Evolutionary conservation across 1,139 yeast species (phyloP).

Genomic region (Pichia cactophila): DNA sequence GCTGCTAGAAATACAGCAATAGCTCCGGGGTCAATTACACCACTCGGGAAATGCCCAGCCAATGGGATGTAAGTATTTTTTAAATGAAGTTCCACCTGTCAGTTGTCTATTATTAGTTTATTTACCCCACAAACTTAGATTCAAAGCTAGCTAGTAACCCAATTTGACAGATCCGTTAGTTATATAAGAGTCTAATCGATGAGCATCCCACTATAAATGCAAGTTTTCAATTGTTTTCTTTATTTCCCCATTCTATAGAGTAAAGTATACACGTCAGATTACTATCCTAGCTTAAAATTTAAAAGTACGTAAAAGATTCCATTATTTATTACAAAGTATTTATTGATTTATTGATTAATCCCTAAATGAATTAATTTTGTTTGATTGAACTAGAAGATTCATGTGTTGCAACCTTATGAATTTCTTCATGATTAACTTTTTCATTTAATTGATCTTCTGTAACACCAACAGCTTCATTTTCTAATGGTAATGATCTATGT

Average conservation of each 20-base stretch:
- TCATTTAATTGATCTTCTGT: conserved; percentile 15
- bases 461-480: conserved; percentile 14
- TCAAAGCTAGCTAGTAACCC: no score
- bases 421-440: conserved; percentile 13
- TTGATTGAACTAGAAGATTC: not conserved
- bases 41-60: no score
- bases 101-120: no score
- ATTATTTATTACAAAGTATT: not conserved
- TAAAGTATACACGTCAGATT: not conserved
- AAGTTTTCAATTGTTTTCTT: no score
- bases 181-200: no score
- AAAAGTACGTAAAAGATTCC: not conserved
- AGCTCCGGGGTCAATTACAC: not conserved
- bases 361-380: not conserved
- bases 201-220: no score
- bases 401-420: conserved; percentile 5
- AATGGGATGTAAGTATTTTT: no score
- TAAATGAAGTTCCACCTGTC: no score
- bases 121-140: no score
- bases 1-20: not conserved
- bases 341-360: not conserved
- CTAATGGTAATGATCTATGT: conserved; percentile 33
- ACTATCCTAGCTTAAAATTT: not conserved
- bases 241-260: not conserved
- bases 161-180: no score